Percentiles rank a stretch among this genome's conserved stretches.
These are phyloP conservation scores for Dendrocalamus sinicus DNA, from an alignment of 176 grass and related monocot genomes.

Conservation along the genomic window DNA sequence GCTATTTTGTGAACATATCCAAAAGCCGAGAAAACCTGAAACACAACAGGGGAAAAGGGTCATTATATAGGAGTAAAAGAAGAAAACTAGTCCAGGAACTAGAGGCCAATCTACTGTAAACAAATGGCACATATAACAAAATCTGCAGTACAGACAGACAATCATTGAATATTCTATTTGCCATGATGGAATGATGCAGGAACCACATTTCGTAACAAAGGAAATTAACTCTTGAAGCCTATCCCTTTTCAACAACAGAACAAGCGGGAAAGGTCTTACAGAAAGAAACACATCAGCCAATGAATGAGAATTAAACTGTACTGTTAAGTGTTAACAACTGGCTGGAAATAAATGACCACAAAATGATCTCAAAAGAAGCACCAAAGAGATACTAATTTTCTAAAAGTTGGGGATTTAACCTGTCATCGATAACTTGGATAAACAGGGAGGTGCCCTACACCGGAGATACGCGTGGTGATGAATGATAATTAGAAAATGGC, in stretches of 20 bases:
- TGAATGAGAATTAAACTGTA: slow-evolving; percentile 33
- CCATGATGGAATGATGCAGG: slow-evolving; percentile 38
- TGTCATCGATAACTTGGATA: slow-evolving; percentile 78
- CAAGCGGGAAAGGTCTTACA: slow-evolving; percentile 21
- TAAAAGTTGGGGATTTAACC: slow-evolving; percentile 87
- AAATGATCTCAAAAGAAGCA: slow-evolving; percentile 58
- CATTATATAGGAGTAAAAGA: slow-evolving; percentile 31
- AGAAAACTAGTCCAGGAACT: slow-evolving; percentile 3
- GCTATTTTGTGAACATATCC: slow-evolving; percentile 99
- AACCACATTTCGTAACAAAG: slow-evolving; percentile 36
- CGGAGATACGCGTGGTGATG: slow-evolving; percentile 56
- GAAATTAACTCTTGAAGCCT: slow-evolving; percentile 40
- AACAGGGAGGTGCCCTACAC: slow-evolving; percentile 83
- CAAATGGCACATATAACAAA: slow-evolving; percentile 2
- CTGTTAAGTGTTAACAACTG: slow-evolving; percentile 24
- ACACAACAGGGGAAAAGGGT: slow-evolving; percentile 26
- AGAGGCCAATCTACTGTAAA: not conserved
- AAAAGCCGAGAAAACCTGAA: slow-evolving; percentile 97
- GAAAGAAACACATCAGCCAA: slow-evolving; percentile 37
- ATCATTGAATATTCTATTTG: slow-evolving; percentile 23
- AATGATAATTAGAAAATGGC: slow-evolving; percentile 64
- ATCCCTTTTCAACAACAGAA: slow-evolving; percentile 17
- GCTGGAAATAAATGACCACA: slow-evolving; percentile 45
- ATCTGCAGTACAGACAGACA: slow-evolving; percentile 10
- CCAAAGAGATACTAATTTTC: slow-evolving; percentile 54